Percentiles rank a stretch among this genome's conserved stretches.
Conservation (phyloP, 2,329 filamentous ascomycete genomes). For the Phyllosticta citrichinensis region DNA sequence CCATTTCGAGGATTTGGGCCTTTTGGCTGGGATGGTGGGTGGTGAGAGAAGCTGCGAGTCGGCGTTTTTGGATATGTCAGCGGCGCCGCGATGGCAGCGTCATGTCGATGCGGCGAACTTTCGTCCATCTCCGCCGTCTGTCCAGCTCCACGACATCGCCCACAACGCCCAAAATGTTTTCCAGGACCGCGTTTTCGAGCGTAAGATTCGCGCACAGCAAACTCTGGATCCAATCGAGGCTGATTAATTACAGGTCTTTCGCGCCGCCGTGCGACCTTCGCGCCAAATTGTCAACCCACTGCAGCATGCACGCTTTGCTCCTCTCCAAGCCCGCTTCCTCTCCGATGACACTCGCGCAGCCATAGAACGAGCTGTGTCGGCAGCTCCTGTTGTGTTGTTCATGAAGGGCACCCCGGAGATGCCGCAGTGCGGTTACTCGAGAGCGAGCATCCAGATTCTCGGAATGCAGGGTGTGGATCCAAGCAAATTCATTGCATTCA, state of each 20-base stretch:
- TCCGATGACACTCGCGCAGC: slow-evolving; percentile 70
- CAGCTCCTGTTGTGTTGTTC: slow-evolving; percentile 89
- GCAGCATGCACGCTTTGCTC: slow-evolving; percentile 32
- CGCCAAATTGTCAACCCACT: slow-evolving; percentile 13
- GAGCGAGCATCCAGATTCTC: slow-evolving; percentile 88
- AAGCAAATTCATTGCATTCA: slow-evolving; percentile 93
- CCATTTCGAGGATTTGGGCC: neutral
- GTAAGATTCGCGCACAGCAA: slow-evolving; percentile 14
- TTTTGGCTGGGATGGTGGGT: neutral
- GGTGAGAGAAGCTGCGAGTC: neutral
- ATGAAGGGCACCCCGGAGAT: slow-evolving; percentile 98
- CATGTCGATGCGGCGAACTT: slow-evolving; percentile 18
- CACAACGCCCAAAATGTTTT: slow-evolving; percentile 22
- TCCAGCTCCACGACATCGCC: slow-evolving; percentile 12
- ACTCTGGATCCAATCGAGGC: neutral
- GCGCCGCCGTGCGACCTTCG: slow-evolving; percentile 26
- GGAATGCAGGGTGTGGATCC: slow-evolving; percentile 93
- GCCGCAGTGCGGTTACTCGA: slow-evolving; percentile 93
- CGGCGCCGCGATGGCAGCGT: neutral
- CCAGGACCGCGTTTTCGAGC: slow-evolving; percentile 27
- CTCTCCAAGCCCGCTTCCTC: slow-evolving; percentile 54
- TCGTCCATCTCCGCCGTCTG: slow-evolving; percentile 13
- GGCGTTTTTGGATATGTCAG: slow-evolving; percentile 4
- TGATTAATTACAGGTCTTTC: slow-evolving; percentile 22
- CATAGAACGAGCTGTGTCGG: slow-evolving; percentile 81